Evolutionary conservation across 257 asterid genomes (phyloP).

Genomic region (Capsicum baccatum): DNA sequence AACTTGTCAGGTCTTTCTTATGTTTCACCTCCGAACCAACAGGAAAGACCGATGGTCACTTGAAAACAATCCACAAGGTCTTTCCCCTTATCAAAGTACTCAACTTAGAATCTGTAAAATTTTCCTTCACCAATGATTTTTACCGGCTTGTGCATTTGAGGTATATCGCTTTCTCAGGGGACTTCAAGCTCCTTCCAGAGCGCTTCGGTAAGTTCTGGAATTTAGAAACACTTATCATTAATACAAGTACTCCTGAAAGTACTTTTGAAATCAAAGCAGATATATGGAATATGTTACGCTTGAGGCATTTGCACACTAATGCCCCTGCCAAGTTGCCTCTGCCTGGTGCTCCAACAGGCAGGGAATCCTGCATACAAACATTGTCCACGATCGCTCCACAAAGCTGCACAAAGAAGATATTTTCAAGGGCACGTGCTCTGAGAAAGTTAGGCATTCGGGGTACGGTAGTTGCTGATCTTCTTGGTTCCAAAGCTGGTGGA

Average conservation of each 20-base stretch:
- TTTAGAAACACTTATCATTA: background rate
- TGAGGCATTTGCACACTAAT: background rate
- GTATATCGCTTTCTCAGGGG: background rate
- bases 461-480: background rate
- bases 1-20: background rate
- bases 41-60: background rate
- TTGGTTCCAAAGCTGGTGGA: background rate
- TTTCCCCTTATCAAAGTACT: background rate
- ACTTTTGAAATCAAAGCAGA: background rate
- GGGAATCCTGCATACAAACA: background rate
- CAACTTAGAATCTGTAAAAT: background rate
- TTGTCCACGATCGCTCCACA: background rate
- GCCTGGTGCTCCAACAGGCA: background rate
- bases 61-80: background rate
- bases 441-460: constrained; percentile 10
- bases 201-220: background rate
- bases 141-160: background rate
- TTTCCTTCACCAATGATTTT: background rate
- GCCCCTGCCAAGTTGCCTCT: constrained; percentile 7
- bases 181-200: background rate
- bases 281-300: constrained; percentile 4
- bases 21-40: background rate
- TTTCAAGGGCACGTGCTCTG: background rate
- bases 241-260: background rate
- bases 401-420: background rate